Base-by-base conservation (phyloP, 2,329 filamentous ascomycete genomes). In the Penicillium nordicum region DNA sequence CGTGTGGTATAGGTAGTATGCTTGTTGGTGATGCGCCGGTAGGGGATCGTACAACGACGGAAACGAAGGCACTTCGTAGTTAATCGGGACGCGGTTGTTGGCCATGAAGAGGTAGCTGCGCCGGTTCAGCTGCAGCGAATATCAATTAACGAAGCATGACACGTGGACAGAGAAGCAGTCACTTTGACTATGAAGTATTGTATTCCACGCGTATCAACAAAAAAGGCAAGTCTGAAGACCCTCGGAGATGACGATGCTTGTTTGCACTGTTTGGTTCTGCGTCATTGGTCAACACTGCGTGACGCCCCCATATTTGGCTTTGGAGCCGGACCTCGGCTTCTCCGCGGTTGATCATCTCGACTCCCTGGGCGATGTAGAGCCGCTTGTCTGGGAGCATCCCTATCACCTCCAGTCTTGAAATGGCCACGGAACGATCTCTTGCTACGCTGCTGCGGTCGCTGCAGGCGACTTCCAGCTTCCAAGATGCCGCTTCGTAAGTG, bases 41-140 rank as follows among this genome's bases (percentile, higher is more conserved):
- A 86, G 76, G 34, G 88, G 86, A 83, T 90, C 88, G 77, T 91
- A 91, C 58, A 97, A 85, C 37, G 89, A 90, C 1, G 92, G 92
- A 70, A 95, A 97, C 5, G 78, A 72, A 21, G 91, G 91, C 23
- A 84, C 83, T 27, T 74, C 72, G 77, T 96, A 94, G 70, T 80
- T 80, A 34, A 78, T 72, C 1, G 83, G 82, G 50, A 76, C 72
- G 46, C 76, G 76, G 63, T 79, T 74, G 63, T 73, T 67, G 18
- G 69, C 59, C 67, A 74, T 72, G 38, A 36, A 25, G 32, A 46
- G 3, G 6, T 40, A 44, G 48, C 40, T 55, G 55, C 42, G 47
- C 36, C 34, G 8, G 7, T 9, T 46, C 41, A 57, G 53, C 49
- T 47, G 23, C 50, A 50, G 32, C 44, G 25, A 40, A 16, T 5